A percentile compares a stretch with the other conserved stretches of the same genome.
phyloP scores from a whole-genome alignment of 495 filamentous ascomycete genomes.

The Aspergillus ostianus region DNA sequence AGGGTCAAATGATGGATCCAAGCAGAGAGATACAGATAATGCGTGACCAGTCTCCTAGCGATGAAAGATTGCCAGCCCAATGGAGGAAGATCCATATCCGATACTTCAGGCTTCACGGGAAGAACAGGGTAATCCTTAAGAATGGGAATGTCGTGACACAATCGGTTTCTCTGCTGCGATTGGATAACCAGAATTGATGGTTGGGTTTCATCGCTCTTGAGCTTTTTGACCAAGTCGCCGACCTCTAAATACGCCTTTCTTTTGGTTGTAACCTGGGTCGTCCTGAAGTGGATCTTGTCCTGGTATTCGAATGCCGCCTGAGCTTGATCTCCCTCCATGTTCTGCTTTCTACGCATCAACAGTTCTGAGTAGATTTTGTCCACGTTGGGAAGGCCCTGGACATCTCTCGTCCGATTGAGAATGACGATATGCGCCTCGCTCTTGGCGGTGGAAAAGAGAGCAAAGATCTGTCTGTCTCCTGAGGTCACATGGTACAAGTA shows the following conservation, averaged over 20 bases:
- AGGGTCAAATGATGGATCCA: conserved; percentile 89
- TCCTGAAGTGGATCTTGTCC: conserved; percentile 81
- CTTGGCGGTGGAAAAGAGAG: conserved; percentile 80
- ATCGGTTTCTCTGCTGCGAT: conserved; percentile 75
- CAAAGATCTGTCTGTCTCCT: conserved; percentile 90
- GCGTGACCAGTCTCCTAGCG: conserved; percentile 78
- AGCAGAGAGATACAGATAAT: conserved; percentile 84
- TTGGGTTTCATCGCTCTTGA: conserved; percentile 76
- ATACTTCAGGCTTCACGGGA: conserved; percentile 72
- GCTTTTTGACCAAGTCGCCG: conserved; percentile 79
- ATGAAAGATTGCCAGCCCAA: conserved; percentile 93
- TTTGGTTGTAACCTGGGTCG: conserved; percentile 80
- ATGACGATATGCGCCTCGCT: conserved; percentile 82
- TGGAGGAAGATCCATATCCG: conserved; percentile 83
- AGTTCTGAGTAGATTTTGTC: conserved; percentile 87
- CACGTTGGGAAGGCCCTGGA: conserved; percentile 84
- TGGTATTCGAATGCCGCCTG: conserved; percentile 83
- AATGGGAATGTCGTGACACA: conserved; percentile 82
- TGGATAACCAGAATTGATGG: conserved; percentile 85
- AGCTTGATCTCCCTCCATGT: conserved; percentile 64
- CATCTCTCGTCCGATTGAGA: conserved; percentile 72
- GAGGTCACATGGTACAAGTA: conserved; percentile 90
- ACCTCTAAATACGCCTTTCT: conserved; percentile 86
- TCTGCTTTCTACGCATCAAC: conserved; percentile 60
- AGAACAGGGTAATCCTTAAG: conserved; percentile 83